Percentiles rank a stretch among this genome's conserved stretches.
These are phyloP conservation scores for Pezicula neosporulosa DNA, from an alignment of 2,329 filamentous ascomycete genomes.

Conservation along the genomic window DNA sequence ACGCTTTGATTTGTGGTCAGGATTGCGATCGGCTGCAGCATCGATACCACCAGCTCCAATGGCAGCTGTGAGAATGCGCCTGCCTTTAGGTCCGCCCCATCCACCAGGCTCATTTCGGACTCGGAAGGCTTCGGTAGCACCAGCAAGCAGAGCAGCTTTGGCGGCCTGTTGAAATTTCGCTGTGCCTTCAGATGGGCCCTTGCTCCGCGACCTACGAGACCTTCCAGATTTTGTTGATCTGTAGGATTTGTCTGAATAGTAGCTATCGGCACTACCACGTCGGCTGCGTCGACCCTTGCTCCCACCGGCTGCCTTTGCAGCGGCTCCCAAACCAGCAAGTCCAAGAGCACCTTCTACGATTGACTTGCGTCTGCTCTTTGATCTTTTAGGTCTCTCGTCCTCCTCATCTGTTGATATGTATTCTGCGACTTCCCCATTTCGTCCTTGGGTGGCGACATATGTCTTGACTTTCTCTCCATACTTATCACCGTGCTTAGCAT, in stretches of 20 bases:
- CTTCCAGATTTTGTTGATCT: conserved; percentile 39
- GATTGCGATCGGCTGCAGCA: conserved; percentile 63
- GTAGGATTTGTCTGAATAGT: conserved; percentile 43
- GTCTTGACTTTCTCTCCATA: conserved; percentile 43
- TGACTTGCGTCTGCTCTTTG: conserved; percentile 58
- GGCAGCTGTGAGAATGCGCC: conserved; percentile 85
- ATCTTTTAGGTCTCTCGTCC: conserved; percentile 36
- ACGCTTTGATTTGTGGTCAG: conserved; percentile 72
- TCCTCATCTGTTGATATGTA: conserved; percentile 58
- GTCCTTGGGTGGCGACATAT: conserved; percentile 49
- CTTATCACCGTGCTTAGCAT: conserved; percentile 48
- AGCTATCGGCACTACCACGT: conserved; percentile 33
- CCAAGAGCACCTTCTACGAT: conserved; percentile 61
- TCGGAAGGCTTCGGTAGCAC: conserved; percentile 88
- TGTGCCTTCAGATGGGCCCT: conserved; percentile 42
- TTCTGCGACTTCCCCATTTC: conserved; percentile 48
- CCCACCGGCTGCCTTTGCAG: conserved; percentile 56
- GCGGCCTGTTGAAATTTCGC: conserved; percentile 79
- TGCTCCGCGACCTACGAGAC: conserved; percentile 47
- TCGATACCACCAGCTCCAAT: conserved; percentile 84
- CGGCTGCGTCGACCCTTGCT: conserved; percentile 36
- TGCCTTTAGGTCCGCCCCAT: conserved; percentile 89
- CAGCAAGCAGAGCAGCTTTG: conserved; percentile 85
- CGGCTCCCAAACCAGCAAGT: conserved; percentile 58
- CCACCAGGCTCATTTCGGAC: conserved; percentile 83